These are phyloP conservation scores for Beta corolliflora DNA, from an alignment of 179 eudicot species.

Conservation along the genomic window DNA sequence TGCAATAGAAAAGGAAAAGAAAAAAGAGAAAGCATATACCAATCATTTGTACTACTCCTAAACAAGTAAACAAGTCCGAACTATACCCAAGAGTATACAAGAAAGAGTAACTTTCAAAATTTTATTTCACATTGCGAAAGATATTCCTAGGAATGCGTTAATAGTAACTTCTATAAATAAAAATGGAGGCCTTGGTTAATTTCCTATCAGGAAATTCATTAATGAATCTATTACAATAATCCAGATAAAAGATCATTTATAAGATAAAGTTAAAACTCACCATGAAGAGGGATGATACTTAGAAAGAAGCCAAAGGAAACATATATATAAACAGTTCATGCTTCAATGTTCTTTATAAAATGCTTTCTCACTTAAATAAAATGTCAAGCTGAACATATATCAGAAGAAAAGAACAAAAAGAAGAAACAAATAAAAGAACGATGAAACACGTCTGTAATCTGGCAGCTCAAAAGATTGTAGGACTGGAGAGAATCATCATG, in stretches of 20 bases:
- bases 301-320: not conserved
- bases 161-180: no score
- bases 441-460: not conserved
- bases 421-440: no score
- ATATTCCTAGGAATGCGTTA: not conserved
- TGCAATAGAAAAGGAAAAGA: no score
- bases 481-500: not conserved
- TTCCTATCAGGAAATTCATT: not conserved
- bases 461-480: not conserved
- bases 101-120: not conserved
- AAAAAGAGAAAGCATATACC: not conserved
- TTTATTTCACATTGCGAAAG: not conserved
- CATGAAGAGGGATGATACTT: not conserved
- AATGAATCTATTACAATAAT: not conserved
- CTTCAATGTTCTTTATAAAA: not conserved
- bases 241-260: not conserved
- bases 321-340: slow-evolving; percentile 10
- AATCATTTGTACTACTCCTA: not conserved
- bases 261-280: not conserved
- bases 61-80: not conserved
- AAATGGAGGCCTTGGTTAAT: not conserved
- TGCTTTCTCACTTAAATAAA: not conserved
- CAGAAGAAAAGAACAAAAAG: slow-evolving; percentile 1
- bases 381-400: not conserved
- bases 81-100: not conserved